Conservation (phyloP, 2,329 filamentous ascomycete species). For the Paramyrothecium roridum region DNA sequence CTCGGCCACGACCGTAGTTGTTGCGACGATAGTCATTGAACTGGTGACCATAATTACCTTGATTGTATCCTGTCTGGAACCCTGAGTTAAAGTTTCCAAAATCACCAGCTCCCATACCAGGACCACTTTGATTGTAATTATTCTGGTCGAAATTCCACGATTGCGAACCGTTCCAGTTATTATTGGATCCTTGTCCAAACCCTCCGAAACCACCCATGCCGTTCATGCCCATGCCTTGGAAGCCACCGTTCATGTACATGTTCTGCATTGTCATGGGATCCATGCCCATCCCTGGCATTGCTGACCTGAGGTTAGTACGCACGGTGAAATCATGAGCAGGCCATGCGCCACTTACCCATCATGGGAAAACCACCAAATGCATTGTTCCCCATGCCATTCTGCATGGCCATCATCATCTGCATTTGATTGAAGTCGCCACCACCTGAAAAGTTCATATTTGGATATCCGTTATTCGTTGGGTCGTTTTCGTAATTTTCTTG, state of each 20-base stretch:
- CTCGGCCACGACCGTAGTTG: conserved; percentile 65
- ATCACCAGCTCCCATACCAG: conserved; percentile 77
- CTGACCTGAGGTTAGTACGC: conserved; percentile 33
- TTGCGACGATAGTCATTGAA: conserved; percentile 75
- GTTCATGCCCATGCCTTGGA: conserved; percentile 74
- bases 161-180: conserved; percentile 78
- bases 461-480: conserved; percentile 44
- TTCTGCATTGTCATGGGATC: conserved; percentile 73
- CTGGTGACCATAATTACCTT: conserved; percentile 75
- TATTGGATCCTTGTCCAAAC: conserved; percentile 61
- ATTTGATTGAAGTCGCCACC: conserved; percentile 71
- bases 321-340: not conserved
- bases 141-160: conserved; percentile 82
- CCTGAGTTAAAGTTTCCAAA: conserved; percentile 76
- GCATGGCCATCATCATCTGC: conserved; percentile 78
- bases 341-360: conserved; percentile 69
- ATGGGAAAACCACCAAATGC: conserved; percentile 63
- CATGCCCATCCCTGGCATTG: conserved; percentile 83
- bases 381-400: conserved; percentile 59
- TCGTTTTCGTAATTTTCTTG: conserved; percentile 31
- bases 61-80: conserved; percentile 74
- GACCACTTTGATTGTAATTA: conserved; percentile 87
- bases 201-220: conserved; percentile 74
- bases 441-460: conserved; percentile 58
- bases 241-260: conserved; percentile 77